These are phyloP conservation scores for Kwoniella sp. DNA, from an alignment of 768 basidiomycete species.

Conservation along the genomic window DNA sequence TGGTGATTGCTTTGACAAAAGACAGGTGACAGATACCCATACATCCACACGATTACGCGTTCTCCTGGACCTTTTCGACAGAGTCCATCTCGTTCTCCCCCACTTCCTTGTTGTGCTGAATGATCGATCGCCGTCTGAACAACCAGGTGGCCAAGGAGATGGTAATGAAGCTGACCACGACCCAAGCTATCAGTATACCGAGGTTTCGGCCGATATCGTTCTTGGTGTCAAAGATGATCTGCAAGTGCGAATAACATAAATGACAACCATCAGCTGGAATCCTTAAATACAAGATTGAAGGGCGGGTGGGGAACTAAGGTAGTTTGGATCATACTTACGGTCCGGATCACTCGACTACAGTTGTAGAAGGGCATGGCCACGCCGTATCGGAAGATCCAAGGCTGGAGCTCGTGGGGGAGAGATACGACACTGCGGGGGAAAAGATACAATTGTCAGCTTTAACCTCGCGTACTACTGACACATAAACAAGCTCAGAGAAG, in stretches of 20 bases:
- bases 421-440: slow-evolving; percentile 34
- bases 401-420: slow-evolving; percentile 53
- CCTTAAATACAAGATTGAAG: too few relatives aligned
- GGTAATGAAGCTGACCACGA: slow-evolving; percentile 46
- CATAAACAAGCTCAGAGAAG: too few relatives aligned
- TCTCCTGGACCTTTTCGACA: slow-evolving; percentile 1
- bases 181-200: slow-evolving; percentile 54
- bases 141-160: slow-evolving; percentile 45
- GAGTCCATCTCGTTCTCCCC: slow-evolving; percentile 23
- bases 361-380: slow-evolving; percentile 55
- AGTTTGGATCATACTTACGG: slow-evolving; percentile 33
- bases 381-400: slow-evolving; percentile 54
- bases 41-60: background rate
- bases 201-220: slow-evolving; percentile 52
- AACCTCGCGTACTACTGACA: too few relatives aligned
- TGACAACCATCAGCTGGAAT: too few relatives aligned
- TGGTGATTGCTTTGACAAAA: too few relatives aligned
- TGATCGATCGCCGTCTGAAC: slow-evolving; percentile 39
- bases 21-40: too few relatives aligned
- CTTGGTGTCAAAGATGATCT: slow-evolving; percentile 55
- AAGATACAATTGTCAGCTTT: slow-evolving; percentile 1
- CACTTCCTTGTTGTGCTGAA: slow-evolving; percentile 28
- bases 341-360: slow-evolving; percentile 43
- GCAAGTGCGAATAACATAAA: background rate
- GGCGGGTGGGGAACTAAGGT: too few relatives aligned